These are phyloP conservation scores for Fomes fomentarius DNA, from an alignment of 1,284 basidiomycete species.

Conservation along the genomic window DNA sequence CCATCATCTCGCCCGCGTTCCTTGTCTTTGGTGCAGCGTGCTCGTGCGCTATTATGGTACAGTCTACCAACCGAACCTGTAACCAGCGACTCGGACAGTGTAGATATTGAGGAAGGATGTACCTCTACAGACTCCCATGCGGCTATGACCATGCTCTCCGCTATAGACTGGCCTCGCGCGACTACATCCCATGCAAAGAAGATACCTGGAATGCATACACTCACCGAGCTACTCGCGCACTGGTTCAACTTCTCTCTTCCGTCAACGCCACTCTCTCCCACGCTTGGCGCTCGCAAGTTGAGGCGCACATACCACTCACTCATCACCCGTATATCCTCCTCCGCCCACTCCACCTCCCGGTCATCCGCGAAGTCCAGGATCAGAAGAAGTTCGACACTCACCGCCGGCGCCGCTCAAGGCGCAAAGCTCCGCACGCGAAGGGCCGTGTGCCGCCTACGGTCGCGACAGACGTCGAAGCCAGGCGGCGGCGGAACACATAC, in stretches of 20 bases:
- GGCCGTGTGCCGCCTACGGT: conserved; percentile 10
- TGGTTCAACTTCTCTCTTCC: conserved; percentile 23
- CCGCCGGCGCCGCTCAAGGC: conserved; percentile 28
- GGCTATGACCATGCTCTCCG: not conserved
- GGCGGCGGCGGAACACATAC: conserved; percentile 22
- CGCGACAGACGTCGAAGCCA: conserved; percentile 25
- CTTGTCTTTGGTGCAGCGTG: conserved; percentile 10
- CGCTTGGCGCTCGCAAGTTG: conserved; percentile 19
- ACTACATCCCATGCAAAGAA: conserved; percentile 26
- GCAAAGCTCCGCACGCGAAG: conserved; percentile 25
- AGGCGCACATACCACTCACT: conserved; percentile 16
- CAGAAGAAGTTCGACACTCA: conserved; percentile 9
- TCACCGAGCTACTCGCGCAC: conserved; percentile 29
- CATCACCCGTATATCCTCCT: conserved; percentile 12
- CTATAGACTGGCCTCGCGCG: conserved; percentile 8
- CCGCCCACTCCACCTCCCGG: not conserved
- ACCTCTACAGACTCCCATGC: conserved; percentile 1
- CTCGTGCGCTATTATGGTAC: conserved; percentile 9
- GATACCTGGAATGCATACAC: conserved; percentile 26
- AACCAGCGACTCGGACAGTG: no score
- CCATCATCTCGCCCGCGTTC: conserved; percentile 5
- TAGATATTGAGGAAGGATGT: not conserved
- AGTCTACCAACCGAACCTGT: not conserved
- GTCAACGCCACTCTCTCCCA: conserved; percentile 25
- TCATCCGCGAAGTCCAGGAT: not conserved